These are phyloP conservation scores for Lachancea lanzarotensis DNA, from an alignment of 805 yeast genomes.

Conservation along the genomic window DNA sequence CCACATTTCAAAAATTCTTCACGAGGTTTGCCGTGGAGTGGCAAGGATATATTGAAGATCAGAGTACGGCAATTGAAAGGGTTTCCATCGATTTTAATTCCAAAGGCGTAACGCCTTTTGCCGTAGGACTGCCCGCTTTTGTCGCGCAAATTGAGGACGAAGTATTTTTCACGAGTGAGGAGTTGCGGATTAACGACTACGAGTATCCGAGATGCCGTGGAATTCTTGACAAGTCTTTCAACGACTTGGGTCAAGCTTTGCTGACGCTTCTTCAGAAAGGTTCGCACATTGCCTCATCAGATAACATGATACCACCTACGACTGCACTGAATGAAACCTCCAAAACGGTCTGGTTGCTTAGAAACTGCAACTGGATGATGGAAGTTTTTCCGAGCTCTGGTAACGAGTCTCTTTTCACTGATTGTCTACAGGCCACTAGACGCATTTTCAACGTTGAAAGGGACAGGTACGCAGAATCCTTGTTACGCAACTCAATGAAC, in stretches of 20 bases:
- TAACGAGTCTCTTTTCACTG: constrained; percentile 17
- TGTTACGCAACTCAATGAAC: constrained; percentile 54
- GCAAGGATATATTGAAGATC: constrained; percentile 53
- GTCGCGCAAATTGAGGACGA: constrained; percentile 35
- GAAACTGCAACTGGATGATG: constrained; percentile 48
- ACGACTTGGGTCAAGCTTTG: constrained; percentile 26
- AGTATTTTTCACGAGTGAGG: background rate
- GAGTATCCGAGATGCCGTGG: constrained; percentile 17
- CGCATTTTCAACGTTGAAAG: constrained; percentile 27
- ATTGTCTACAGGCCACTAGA: constrained; percentile 19
- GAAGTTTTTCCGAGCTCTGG: constrained; percentile 34
- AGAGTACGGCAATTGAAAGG: constrained; percentile 41
- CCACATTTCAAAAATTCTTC: constrained; percentile 44
- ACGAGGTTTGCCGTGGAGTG: constrained; percentile 50
- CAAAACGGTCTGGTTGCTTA: constrained; percentile 42
- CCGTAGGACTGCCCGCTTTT: constrained; percentile 43
- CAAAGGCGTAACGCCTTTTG: constrained; percentile 39
- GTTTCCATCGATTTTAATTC: constrained; percentile 25
- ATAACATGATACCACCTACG: background rate
- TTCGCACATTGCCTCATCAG: background rate
- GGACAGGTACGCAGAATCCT: constrained; percentile 41
- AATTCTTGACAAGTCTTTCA: constrained; percentile 22
- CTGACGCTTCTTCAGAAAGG: constrained; percentile 26
- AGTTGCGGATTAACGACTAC: background rate
- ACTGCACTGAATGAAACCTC: constrained; percentile 20